A percentile compares a stretch with the other conserved stretches of the same genome.
Evolutionary conservation across 371 early-diverging fungal species (phyloP).

Genomic region (Apophysomyces elegans): DNA sequence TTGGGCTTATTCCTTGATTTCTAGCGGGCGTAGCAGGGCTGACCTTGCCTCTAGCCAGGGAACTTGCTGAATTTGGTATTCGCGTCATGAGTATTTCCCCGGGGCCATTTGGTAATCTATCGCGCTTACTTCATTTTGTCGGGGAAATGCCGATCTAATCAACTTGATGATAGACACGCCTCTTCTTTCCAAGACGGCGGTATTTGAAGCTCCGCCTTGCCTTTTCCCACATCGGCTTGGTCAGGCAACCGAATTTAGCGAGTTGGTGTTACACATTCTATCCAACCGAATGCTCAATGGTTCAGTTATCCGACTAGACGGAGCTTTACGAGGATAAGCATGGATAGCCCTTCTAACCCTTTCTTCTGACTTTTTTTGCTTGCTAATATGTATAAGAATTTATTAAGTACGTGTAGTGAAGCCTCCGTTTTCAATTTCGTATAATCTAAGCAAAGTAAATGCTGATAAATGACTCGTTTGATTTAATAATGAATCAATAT

Average conservation of each 20-base stretch:
- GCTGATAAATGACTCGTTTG: too few species aligned
- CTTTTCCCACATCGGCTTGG: conserved; percentile 57
- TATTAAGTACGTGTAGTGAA: too few species aligned
- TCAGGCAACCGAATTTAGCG: conserved; percentile 55
- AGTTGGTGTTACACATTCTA: conserved; percentile 54
- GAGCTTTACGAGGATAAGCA: conserved; percentile 36
- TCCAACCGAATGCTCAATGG: conserved; percentile 64
- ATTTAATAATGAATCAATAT: too few species aligned
- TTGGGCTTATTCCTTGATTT: background rate
- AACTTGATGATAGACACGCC: conserved; percentile 38
- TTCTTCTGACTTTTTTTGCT: too few species aligned
- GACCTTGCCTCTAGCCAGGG: conserved; percentile 65
- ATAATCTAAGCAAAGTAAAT: too few species aligned
- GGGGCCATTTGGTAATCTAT: conserved; percentile 54
- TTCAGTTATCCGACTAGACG: conserved; percentile 63
- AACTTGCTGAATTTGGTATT: conserved; percentile 55
- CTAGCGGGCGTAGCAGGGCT: conserved; percentile 59
- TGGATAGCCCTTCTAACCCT: too few species aligned
- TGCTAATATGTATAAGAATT: too few species aligned
- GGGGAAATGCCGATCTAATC: background rate
- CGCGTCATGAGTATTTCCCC: conserved; percentile 67
- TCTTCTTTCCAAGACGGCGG: conserved; percentile 16
- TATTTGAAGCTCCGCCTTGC: conserved; percentile 8
- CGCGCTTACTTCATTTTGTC: background rate
- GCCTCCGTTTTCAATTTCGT: too few species aligned